phyloP scores from a whole-genome alignment of 345 rosid species.

The Camelina sativa region DNA sequence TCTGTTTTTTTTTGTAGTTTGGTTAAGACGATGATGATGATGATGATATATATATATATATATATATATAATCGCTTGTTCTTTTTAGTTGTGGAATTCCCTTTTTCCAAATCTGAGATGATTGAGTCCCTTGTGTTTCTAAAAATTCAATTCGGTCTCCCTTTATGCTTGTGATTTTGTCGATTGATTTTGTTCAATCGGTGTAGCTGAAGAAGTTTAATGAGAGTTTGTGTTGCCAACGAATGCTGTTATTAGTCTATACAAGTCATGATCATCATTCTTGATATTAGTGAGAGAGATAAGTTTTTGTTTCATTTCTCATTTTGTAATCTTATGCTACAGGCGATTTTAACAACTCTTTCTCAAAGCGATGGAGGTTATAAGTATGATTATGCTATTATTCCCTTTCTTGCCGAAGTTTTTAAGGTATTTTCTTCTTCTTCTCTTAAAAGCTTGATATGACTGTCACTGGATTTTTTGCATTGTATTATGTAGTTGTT shows the following conservation, averaged over 20 bases:
- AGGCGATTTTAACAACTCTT: constrained; percentile 96
- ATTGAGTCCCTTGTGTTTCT: too few species aligned
- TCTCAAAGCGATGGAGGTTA: constrained; percentile 86
- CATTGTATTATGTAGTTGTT: neutral
- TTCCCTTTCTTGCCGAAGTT: constrained; percentile 92
- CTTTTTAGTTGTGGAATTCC: too few species aligned
- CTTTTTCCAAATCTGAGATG: too few species aligned
- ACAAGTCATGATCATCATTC: neutral
- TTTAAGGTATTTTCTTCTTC: constrained; percentile 60
- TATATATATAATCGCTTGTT: too few species aligned
- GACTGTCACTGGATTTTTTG: neutral
- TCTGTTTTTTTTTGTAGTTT: too few species aligned
- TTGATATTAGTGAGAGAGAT: neutral
- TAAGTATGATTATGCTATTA: constrained; percentile 86
- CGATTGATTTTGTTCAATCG: neutral
- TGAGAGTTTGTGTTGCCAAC: too few species aligned
- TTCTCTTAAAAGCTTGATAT: neutral
- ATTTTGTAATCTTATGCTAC: neutral
- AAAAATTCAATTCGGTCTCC: neutral
- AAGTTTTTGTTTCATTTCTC: neutral
- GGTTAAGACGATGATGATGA: too few species aligned
- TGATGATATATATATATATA: too few species aligned
- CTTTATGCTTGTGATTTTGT: neutral
- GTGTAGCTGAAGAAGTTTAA: neutral
- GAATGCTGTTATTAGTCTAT: neutral